Evolutionary conservation across 306 rosid species (phyloP).

Genomic region (Lathyrus sativus): DNA sequence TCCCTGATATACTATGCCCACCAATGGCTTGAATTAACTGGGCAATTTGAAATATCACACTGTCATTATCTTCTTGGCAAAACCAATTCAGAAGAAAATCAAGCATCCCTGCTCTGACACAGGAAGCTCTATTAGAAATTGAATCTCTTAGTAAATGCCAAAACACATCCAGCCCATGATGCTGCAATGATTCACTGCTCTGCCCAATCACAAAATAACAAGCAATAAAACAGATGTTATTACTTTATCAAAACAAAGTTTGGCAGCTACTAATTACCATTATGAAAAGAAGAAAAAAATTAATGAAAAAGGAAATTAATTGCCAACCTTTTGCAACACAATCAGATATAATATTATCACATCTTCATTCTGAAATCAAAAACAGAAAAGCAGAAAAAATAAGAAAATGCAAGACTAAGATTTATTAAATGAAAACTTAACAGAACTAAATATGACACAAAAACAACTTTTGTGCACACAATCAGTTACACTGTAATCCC

Average conservation of each 20-base stretch:
- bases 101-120: constrained; percentile 98
- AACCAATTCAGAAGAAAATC: constrained; percentile 96
- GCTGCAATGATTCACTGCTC: constrained; percentile 92
- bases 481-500: not conserved
- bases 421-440: constrained; percentile 24
- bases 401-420: constrained; percentile 34
- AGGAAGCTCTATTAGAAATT: constrained; percentile 90
- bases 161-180: constrained; percentile 73
- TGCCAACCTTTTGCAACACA: constrained; percentile 84
- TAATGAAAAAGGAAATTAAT: constrained; percentile 42
- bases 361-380: constrained; percentile 82
- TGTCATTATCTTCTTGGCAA: constrained; percentile 71
- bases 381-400: constrained; percentile 32
- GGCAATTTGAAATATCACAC: constrained; percentile 72
- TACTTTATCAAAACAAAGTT: constrained; percentile 36
- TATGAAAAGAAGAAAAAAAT: constrained; percentile 12
- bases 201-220: constrained; percentile 83
- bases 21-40: constrained; percentile 91
- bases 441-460: constrained; percentile 19
- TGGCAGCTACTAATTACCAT: constrained; percentile 10
- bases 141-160: constrained; percentile 85
- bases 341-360: constrained; percentile 75
- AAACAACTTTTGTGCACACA: not conserved
- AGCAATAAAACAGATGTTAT: constrained; percentile 46
- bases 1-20: constrained; percentile 97